Evolutionary conservation across 1,284 basidiomycete species (phyloP), one percentile per base, ranked within the genome.

Genomic region (Exobasidium cylindrosporum): DNA sequence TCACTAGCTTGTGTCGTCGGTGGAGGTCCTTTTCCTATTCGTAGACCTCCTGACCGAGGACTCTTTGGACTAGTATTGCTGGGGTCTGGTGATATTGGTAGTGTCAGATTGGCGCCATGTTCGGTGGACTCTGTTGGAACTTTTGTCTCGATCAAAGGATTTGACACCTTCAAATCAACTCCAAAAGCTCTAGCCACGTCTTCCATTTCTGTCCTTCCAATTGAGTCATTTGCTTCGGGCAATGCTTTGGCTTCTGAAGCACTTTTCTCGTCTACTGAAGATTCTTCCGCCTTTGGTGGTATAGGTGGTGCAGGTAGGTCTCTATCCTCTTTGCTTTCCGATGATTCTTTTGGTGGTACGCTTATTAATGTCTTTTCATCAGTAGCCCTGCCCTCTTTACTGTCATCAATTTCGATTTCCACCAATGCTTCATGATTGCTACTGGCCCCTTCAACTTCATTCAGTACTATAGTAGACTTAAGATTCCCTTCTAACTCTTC

Each of bases 11-110:
- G 66, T 0, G 70, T 67, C 3, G 65, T 31, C 1, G 72, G 70
- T 28, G 73, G 73, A 14, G 73, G 71, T 0, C 73, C 73, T 45
- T 74, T 73, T 28, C 73, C 73, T 52, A 74, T 71, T 26, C 58
- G 62, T 29, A 73, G 63, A 11, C 53, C 53, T 24, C 24, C 30
- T 21, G 32, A 5, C 28, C 32, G 29, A 17, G 53, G 53, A 44
- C 21, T 55, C 30, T 40, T 4, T 55, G 5, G 2, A 44, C 53
- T 50, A 26, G 21, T 24, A 24, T 14, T 50, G 17, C 35, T 40
- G 10, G 35, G 35, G 35, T 40, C 17, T 17, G 47, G 47, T 7
- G 47, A 50, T 50, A 30, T n/a, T 7, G 29, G 47, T 7, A 26
- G 6, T 7, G 35, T 40, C 35, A 40, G 35, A 7, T 10, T 17